phyloP scores from a whole-genome alignment of 2,329 filamentous ascomycete genomes.

The Bipolaris oryzae region DNA sequence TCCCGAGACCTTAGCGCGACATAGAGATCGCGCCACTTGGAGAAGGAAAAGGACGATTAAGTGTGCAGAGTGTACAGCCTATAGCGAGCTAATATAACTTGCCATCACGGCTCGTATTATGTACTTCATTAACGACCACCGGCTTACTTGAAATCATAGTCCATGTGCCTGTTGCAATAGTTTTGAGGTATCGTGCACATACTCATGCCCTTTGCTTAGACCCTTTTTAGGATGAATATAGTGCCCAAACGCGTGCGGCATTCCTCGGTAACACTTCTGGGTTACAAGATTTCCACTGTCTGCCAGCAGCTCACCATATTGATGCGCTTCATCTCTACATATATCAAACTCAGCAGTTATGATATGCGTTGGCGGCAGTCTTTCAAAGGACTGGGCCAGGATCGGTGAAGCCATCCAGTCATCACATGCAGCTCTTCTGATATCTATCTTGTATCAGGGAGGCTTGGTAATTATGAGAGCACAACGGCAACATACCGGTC shows the following conservation, averaged over 20 bases:
- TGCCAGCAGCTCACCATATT: constrained; percentile 14
- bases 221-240: constrained; percentile 19
- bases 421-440: constrained; percentile 9
- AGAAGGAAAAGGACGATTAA: no score
- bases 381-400: constrained; percentile 17
- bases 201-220: constrained; percentile 21
- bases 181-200: constrained; percentile 20
- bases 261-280: constrained; percentile 16
- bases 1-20: no score
- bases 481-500: neutral
- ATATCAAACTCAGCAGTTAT: constrained; percentile 25
- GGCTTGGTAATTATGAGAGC: neutral
- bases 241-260: constrained; percentile 23
- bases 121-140: no score
- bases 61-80: no score
- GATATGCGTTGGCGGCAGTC: constrained; percentile 19
- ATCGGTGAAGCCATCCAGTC: constrained; percentile 24
- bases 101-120: no score
- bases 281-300: constrained; percentile 16
- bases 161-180: constrained; percentile 4
- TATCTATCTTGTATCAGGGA: neutral
- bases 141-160: no score
- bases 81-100: no score
- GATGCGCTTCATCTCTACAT: constrained; percentile 23
- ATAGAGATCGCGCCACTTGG: no score